A percentile compares a stretch with the other conserved stretches of the same genome.
Evolutionary conservation across 441 rosid genomes (phyloP).

Genomic region (Adansonia grandidieri): DNA sequence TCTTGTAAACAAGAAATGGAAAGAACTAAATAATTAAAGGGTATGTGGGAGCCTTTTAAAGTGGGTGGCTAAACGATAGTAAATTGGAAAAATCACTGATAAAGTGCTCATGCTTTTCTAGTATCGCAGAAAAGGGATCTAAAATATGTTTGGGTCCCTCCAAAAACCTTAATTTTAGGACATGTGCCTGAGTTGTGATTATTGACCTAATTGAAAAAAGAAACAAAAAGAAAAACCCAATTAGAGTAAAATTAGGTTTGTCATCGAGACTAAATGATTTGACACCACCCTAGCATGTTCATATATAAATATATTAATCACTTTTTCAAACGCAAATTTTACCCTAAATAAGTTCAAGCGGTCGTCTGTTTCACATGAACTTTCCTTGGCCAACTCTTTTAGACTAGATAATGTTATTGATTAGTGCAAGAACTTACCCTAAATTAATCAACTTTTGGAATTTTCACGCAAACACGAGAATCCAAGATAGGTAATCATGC

Average conservation of each 20-base stretch:
- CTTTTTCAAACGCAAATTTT: conserved; percentile 1
- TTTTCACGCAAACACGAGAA: conserved; percentile 12
- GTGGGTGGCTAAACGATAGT: conserved; percentile 34
- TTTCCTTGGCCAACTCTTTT: conserved; percentile 9
- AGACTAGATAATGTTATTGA: not conserved
- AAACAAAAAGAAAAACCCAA: conserved; percentile 4
- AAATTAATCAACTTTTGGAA: not conserved
- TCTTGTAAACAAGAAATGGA: conserved; percentile 38
- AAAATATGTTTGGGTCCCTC: conserved; percentile 30
- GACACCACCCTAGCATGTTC: conserved; percentile 33
- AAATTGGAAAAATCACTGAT: conserved; percentile 29
- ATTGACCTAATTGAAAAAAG: conserved; percentile 29
- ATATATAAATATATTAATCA: not conserved
- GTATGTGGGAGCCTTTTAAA: conserved; percentile 24
- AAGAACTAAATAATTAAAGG: not conserved
- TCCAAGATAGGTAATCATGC: conserved; percentile 12
- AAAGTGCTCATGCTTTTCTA: conserved; percentile 39
- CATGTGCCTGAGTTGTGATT: conserved; percentile 31
- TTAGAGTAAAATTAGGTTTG: conserved; percentile 30
- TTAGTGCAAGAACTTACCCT: not conserved
- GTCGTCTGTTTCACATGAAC: conserved; percentile 16
- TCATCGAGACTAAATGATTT: conserved; percentile 30
- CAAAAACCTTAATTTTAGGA: conserved; percentile 17
- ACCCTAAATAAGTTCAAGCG: not conserved
- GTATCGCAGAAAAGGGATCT: not conserved